These are phyloP conservation scores for Salvia rosmarinus DNA, from an alignment of 257 asterid genomes.

Conservation along the genomic window DNA sequence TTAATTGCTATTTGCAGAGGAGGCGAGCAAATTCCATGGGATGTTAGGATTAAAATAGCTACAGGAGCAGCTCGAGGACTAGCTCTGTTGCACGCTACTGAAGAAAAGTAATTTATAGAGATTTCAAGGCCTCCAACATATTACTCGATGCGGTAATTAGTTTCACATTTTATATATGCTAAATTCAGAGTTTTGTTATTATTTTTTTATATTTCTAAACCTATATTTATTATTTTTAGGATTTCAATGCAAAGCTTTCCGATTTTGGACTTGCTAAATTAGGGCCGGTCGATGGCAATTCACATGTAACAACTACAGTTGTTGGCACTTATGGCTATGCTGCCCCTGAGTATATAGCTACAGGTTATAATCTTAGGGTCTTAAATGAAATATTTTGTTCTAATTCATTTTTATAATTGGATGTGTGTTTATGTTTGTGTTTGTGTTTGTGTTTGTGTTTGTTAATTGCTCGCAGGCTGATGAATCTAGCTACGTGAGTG, in stretches of 20 bases:
- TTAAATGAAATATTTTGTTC: too few relatives aligned
- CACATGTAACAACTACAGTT: conserved; percentile 72
- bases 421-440: too few relatives aligned
- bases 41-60: conserved; percentile 64
- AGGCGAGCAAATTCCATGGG: conserved; percentile 79
- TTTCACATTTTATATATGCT: too few relatives aligned
- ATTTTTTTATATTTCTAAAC: not conserved
- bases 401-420: too few relatives aligned
- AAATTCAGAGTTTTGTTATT: too few relatives aligned
- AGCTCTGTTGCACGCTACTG: conserved; percentile 62
- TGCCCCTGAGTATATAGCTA: conserved; percentile 88
- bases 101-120: conserved; percentile 78
- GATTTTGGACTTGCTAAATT: conserved; percentile 90
- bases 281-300: conserved; percentile 79
- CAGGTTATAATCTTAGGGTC: conserved; percentile 55
- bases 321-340: conserved; percentile 90
- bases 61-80: conserved; percentile 87
- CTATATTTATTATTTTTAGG: conserved; percentile 41
- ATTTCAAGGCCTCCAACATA: conserved; percentile 80
- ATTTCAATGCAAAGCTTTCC: conserved; percentile 75
- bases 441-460: too few relatives aligned
- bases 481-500: too few relatives aligned
- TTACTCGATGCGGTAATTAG: conserved; percentile 60
- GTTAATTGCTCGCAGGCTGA: conserved; percentile 47
- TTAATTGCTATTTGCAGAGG: conserved; percentile 39